Conservation (phyloP, 306 rosid genomes). For the Cotoneaster glaucophyllus region DNA sequence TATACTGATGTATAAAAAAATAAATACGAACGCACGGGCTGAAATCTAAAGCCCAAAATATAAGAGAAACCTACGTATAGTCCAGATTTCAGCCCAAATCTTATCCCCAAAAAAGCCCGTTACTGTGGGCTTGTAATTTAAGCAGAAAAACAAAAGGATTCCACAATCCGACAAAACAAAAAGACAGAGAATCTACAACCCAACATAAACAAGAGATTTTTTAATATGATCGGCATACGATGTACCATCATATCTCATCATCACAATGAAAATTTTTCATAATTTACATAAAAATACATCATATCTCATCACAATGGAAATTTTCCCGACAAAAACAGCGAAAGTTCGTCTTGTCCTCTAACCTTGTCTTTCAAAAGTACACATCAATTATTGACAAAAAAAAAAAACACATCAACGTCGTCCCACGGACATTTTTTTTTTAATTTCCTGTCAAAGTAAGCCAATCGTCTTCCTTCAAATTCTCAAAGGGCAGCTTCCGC, state of each 20-base stretch:
- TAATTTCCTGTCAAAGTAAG: background rate
- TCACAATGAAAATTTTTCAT: too few species aligned
- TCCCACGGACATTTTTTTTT: background rate
- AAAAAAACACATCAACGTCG: background rate
- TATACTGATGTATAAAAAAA: too few species aligned
- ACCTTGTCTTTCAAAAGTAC: background rate
- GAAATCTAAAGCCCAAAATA: too few species aligned
- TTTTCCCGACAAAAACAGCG: background rate
- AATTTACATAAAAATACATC: too few species aligned
- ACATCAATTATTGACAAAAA: background rate
- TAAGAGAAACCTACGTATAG: too few species aligned
- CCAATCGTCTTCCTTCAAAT: background rate
- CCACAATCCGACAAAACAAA: background rate
- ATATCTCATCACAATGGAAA: too few species aligned
- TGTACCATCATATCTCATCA: too few species aligned
- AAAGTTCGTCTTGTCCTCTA: background rate
- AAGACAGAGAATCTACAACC: background rate
- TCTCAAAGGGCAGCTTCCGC: background rate
- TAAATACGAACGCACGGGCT: too few species aligned
- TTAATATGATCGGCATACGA: rapidly evolving
- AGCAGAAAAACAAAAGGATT: background rate
- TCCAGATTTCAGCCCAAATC: too few species aligned
- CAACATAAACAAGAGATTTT: background rate
- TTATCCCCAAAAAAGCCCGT: background rate
- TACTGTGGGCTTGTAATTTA: background rate